phyloP scores from a whole-genome alignment of 495 filamentous ascomycete species.

The Penicillium alfredii region DNA sequence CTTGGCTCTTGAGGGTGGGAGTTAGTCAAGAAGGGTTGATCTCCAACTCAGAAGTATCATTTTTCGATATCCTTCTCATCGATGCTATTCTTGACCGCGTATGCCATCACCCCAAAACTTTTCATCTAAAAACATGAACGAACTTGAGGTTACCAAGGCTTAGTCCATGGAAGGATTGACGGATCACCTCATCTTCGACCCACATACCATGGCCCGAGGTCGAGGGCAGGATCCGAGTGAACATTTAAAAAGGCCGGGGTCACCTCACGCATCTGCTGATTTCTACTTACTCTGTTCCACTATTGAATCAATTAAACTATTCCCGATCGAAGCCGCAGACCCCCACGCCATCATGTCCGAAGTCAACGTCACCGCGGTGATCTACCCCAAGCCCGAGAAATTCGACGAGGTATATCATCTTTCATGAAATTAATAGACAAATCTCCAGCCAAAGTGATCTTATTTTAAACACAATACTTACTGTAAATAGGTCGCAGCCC shows the following conservation, averaged over 20 bases:
- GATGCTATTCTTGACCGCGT: no score
- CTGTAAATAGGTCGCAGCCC: constrained; percentile 15
- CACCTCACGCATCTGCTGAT: no score
- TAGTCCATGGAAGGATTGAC: constrained; percentile 1
- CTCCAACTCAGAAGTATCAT: no score
- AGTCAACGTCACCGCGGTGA: constrained; percentile 26
- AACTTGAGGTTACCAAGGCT: not conserved
- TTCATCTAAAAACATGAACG: no score
- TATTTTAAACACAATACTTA: not conserved
- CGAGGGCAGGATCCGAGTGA: no score
- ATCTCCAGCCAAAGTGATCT: not conserved
- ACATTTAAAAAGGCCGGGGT: no score
- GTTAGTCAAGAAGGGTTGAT: no score
- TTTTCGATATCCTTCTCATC: no score
- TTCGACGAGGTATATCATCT: constrained; percentile 22
- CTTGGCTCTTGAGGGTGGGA: no score
- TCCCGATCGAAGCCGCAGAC: not conserved
- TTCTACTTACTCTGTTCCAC: no score
- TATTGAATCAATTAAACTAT: no score
- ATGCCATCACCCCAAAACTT: no score
- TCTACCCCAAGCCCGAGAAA: constrained; percentile 30
- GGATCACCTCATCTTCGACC: constrained; percentile 11
- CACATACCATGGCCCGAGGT: constrained; percentile 8
- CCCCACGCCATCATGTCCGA: constrained; percentile 18
- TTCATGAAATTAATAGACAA: not conserved